phyloP scores from a whole-genome alignment of 2,329 filamentous ascomycete species.

The Lachnellula occidentalis region DNA sequence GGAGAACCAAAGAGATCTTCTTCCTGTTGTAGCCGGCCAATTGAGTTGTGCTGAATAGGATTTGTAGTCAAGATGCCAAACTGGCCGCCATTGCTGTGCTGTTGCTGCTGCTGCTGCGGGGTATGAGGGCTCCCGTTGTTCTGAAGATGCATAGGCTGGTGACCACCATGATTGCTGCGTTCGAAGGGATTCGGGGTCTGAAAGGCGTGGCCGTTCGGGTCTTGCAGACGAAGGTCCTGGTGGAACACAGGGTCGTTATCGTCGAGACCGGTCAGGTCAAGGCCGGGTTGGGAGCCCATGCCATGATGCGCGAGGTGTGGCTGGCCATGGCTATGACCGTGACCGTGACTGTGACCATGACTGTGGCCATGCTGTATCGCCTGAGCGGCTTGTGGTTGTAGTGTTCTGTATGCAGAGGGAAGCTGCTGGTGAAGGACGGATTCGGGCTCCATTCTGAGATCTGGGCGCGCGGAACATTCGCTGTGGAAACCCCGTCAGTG shows the following conservation, averaged over 20 bases:
- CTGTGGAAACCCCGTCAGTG: slow-evolving; percentile 16
- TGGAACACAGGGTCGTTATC: slow-evolving; percentile 35
- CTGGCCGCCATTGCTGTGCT: slow-evolving; percentile 36
- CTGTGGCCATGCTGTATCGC: slow-evolving; percentile 29
- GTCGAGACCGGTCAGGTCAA: slow-evolving; percentile 38
- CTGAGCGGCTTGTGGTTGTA: slow-evolving; percentile 31
- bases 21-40: slow-evolving; percentile 33
- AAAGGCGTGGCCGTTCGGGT: slow-evolving; percentile 31
- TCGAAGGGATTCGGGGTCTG: slow-evolving; percentile 33
- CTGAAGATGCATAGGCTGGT: slow-evolving; percentile 27
- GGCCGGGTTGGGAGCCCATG: slow-evolving; percentile 33
- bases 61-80: slow-evolving; percentile 42
- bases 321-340: slow-evolving; percentile 20
- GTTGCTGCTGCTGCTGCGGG: slow-evolving; percentile 35
- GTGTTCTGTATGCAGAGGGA: slow-evolving; percentile 24
- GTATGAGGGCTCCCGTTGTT: slow-evolving; percentile 30
- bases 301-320: slow-evolving; percentile 28
- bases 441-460: slow-evolving; percentile 27
- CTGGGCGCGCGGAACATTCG: slow-evolving; percentile 22
- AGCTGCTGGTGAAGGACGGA: slow-evolving; percentile 30
- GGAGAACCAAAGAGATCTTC: slow-evolving; percentile 34
- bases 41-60: slow-evolving; percentile 30
- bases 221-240: slow-evolving; percentile 33
- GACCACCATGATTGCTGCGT: slow-evolving; percentile 25
- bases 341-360: no score